Conservation (phyloP, 495 filamentous ascomycete genomes). For the Tetracladium setigerum region DNA sequence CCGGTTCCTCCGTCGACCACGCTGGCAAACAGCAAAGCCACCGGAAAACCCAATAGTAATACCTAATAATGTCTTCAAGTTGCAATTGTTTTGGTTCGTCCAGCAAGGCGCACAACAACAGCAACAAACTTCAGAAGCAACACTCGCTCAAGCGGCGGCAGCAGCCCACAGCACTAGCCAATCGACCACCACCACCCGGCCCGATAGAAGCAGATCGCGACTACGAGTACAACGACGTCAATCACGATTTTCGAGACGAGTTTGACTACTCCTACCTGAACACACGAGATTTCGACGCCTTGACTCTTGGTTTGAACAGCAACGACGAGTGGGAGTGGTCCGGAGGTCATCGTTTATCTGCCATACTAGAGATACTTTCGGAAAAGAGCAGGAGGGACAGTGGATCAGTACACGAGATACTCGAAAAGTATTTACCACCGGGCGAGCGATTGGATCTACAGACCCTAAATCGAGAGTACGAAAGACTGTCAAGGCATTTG, state of each 20-base stretch:
- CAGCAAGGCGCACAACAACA: no score
- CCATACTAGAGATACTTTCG: constrained; percentile 8
- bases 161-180: not conserved
- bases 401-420: not conserved
- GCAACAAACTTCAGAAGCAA: not conserved
- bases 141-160: not conserved
- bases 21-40: no score
- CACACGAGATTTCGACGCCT: not conserved
- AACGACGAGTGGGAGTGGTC: constrained; percentile 8
- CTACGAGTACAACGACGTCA: not conserved
- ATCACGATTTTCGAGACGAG: not conserved
- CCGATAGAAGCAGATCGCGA: not conserved
- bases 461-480: not conserved
- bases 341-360: constrained; percentile 7
- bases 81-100: no score
- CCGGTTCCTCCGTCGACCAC: no score
- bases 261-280: not conserved
- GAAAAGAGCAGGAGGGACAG: not conserved
- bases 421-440: not conserved
- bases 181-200: not conserved
- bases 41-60: no score
- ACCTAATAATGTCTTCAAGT: no score
- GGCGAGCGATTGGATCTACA: not conserved
- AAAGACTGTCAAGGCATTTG: not conserved
- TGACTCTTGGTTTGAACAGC: not conserved